Evolutionary conservation across 768 basidiomycete species (phyloP).

Genomic region (Crepidotus variabilis): DNA sequence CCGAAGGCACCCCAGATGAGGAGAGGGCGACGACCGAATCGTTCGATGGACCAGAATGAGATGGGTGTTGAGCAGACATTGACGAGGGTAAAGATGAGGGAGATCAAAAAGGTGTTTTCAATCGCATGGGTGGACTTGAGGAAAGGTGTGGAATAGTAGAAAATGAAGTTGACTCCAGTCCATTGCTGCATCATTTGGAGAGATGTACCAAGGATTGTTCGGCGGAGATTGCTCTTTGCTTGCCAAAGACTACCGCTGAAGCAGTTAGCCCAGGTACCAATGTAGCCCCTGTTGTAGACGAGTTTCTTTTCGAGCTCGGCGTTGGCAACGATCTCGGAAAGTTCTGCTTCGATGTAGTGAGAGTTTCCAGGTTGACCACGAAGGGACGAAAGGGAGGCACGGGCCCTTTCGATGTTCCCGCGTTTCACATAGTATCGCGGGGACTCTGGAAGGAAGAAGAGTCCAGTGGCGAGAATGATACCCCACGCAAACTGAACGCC

Average conservation of each 20-base stretch:
- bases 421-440: slow-evolving; percentile 79
- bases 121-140: slow-evolving; percentile 53
- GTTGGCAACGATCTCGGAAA: slow-evolving; percentile 46
- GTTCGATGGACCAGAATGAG: slow-evolving; percentile 79
- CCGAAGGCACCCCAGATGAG: slow-evolving; percentile 76
- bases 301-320: slow-evolving; percentile 58
- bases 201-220: slow-evolving; percentile 78
- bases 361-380: slow-evolving; percentile 46
- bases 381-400: slow-evolving; percentile 57
- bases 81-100: slow-evolving; percentile 69
- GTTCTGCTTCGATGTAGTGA: slow-evolving; percentile 52
- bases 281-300: slow-evolving; percentile 54
- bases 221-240: slow-evolving; percentile 58
- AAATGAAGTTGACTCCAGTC: slow-evolving; percentile 79
- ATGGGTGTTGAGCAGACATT: slow-evolving; percentile 77
- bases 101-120: slow-evolving; percentile 53
- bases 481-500: slow-evolving; percentile 82
- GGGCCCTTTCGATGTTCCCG: slow-evolving; percentile 56
- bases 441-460: slow-evolving; percentile 74
- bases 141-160: slow-evolving; percentile 71
- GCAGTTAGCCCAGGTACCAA: slow-evolving; percentile 45
- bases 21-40: slow-evolving; percentile 77
- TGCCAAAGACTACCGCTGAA: slow-evolving; percentile 44
- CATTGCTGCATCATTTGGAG: slow-evolving; percentile 71
- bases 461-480: slow-evolving; percentile 61